These are phyloP conservation scores for Diutina catenulata DNA, from an alignment of 1,139 yeast species.

Conservation along the genomic window DNA sequence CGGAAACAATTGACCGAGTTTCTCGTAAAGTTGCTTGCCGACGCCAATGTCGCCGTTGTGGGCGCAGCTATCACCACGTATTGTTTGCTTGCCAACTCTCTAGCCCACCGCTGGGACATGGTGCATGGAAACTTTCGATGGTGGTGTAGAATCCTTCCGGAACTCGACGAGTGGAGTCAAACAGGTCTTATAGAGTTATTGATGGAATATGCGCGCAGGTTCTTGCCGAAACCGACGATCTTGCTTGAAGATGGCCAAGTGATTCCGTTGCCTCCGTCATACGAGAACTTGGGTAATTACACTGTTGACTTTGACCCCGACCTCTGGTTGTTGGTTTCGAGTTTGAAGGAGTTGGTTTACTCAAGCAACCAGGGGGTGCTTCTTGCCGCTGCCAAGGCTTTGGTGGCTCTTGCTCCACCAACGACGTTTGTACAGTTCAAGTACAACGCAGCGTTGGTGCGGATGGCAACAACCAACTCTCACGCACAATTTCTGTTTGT, in stretches of 20 bases:
- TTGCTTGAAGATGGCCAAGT: not conserved
- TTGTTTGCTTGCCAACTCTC: too few relatives aligned
- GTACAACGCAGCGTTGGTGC: conserved; percentile 39
- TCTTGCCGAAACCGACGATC: conserved; percentile 37
- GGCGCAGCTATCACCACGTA: conserved; percentile 56
- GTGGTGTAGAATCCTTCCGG: conserved; percentile 39
- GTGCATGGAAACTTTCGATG: conserved; percentile 65
- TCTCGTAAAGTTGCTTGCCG: conserved; percentile 29
- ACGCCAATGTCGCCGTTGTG: conserved; percentile 52
- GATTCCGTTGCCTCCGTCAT: not conserved
- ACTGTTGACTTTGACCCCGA: conserved; percentile 37
- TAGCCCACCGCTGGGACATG: conserved; percentile 45
- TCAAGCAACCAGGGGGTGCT: conserved; percentile 51
- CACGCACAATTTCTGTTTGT: conserved; percentile 23
- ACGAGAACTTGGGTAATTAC: not conserved
- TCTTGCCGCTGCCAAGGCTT: conserved; percentile 47
- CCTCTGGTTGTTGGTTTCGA: conserved; percentile 37
- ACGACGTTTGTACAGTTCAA: conserved; percentile 32
- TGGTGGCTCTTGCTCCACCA: conserved; percentile 43
- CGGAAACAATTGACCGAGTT: conserved; percentile 6
- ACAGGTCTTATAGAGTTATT: conserved; percentile 46
- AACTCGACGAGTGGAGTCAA: conserved; percentile 76
- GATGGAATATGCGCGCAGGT: conserved; percentile 53
- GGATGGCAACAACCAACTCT: conserved; percentile 20
- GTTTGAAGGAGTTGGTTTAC: conserved; percentile 32